These are phyloP conservation scores for Fraxinus floribunda DNA, from an alignment of 305 asterid species.

Conservation along the genomic window DNA sequence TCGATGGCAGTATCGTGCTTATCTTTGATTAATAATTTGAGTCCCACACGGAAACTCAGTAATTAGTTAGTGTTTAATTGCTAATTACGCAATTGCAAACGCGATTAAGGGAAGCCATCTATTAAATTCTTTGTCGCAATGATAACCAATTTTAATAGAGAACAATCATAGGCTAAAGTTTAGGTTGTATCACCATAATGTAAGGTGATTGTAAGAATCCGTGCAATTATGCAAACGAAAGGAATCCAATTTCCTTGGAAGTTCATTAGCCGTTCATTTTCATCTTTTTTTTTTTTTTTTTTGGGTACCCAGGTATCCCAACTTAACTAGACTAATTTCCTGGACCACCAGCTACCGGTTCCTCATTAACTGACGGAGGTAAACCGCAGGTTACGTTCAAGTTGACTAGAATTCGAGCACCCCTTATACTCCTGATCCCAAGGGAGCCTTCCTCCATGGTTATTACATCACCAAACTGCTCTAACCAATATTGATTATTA, in stretches of 20 bases:
- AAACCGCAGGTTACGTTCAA: too few relatives aligned
- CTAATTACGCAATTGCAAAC: neutral
- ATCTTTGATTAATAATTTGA: neutral
- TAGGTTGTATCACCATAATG: conserved; percentile 16
- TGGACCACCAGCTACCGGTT: too few relatives aligned
- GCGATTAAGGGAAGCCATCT: neutral
- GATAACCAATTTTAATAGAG: neutral
- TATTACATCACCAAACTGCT: too few relatives aligned
- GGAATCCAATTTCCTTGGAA: conserved; percentile 34
- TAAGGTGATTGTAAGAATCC: conserved; percentile 17
- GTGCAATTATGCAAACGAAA: conserved; percentile 17
- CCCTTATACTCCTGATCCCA: too few relatives aligned
- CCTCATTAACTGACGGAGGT: too few relatives aligned
- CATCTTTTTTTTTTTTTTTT: neutral
- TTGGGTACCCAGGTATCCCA: too few relatives aligned
- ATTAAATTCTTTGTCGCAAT: neutral
- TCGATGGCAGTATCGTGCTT: neutral
- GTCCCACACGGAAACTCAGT: neutral
- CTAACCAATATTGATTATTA: too few relatives aligned
- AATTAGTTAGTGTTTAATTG: neutral
- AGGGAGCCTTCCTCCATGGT: too few relatives aligned
- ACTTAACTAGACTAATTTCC: too few relatives aligned
- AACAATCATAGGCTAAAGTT: neutral
- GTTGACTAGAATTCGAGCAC: too few relatives aligned
- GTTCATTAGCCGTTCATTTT: conserved; percentile 33